Conservation (phyloP, 2,329 filamentous ascomycete genomes). For the Sporothrix protearum region DNA sequence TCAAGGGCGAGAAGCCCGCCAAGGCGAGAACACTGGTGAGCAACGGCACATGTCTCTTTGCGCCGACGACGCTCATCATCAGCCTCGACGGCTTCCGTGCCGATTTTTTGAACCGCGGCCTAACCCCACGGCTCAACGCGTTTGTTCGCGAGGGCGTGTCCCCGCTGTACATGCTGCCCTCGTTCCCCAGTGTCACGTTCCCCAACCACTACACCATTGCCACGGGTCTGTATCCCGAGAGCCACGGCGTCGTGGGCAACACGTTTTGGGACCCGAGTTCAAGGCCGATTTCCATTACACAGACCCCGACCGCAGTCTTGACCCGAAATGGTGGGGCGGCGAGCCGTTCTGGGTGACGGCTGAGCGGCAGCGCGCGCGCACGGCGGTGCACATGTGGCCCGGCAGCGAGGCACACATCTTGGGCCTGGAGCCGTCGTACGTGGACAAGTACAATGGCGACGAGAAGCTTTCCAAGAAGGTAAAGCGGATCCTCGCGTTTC, state of each 20-base stretch:
- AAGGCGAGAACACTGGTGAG: slow-evolving; percentile 41
- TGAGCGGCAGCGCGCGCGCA: slow-evolving; percentile 72
- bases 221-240: slow-evolving; percentile 88
- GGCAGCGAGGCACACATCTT: slow-evolving; percentile 86
- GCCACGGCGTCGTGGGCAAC: slow-evolving; percentile 90
- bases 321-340: slow-evolving; percentile 90
- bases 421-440: slow-evolving; percentile 68
- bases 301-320: slow-evolving; percentile 68
- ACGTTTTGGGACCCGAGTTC: slow-evolving; percentile 81
- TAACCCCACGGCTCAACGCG: slow-evolving; percentile 77
- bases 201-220: slow-evolving; percentile 94
- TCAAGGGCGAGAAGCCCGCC: slow-evolving; percentile 26
- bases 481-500: slow-evolving; percentile 70
- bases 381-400: slow-evolving; percentile 97
- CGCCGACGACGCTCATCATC: slow-evolving; percentile 87
- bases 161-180: slow-evolving; percentile 86
- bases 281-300: slow-evolving; percentile 85
- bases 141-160: slow-evolving; percentile 82
- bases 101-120: slow-evolving; percentile 78
- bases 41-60: slow-evolving; percentile 88
- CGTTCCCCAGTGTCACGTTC: slow-evolving; percentile 94
- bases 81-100: slow-evolving; percentile 95
- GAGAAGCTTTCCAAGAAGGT: slow-evolving; percentile 75
- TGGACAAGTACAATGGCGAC: slow-evolving; percentile 80
- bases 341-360: slow-evolving; percentile 94